Conservation (phyloP, 2,329 filamentous ascomycete species). For the Monosporascus sp. region DNA sequence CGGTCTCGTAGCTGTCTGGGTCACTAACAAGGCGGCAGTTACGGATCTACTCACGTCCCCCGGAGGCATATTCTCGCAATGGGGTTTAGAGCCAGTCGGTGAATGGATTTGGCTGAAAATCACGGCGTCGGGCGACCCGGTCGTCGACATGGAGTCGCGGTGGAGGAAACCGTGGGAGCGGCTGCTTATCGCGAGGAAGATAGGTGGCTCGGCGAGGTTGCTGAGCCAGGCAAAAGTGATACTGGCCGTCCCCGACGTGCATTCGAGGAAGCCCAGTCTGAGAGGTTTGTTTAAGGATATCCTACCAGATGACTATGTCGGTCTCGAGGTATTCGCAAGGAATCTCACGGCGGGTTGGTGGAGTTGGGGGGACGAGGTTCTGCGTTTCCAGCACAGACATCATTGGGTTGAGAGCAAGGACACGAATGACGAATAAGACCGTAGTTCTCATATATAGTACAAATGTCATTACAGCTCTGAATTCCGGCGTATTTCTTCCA, state of each 20-base stretch:
- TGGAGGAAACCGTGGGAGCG: conserved; percentile 78
- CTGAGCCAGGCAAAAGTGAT: conserved; percentile 52
- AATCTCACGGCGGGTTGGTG: conserved; percentile 73
- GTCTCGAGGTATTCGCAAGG: conserved; percentile 73
- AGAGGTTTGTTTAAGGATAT: conserved; percentile 53
- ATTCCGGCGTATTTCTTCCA: too few relatives aligned
- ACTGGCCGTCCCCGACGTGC: conserved; percentile 67
- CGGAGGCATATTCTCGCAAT: conserved; percentile 57
- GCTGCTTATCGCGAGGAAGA: conserved; percentile 55
- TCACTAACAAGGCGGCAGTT: conserved; percentile 66
- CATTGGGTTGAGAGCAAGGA: conserved; percentile 38
- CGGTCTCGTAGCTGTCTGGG: conserved; percentile 67
- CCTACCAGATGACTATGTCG: conserved; percentile 47
- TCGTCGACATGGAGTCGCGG: conserved; percentile 52
- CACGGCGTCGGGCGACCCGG: conserved; percentile 58
- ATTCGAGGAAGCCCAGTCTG: conserved; percentile 74
- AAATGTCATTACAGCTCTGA: too few relatives aligned
- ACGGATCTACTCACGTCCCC: conserved; percentile 49
- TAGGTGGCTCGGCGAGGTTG: conserved; percentile 24
- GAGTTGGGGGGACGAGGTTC: conserved; percentile 70
- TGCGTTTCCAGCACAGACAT: conserved; percentile 61
- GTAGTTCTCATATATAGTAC: conserved; percentile 1
- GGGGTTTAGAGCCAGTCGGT: conserved; percentile 60
- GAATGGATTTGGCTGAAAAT: conserved; percentile 81
- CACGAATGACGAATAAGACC: conserved; percentile 7